A percentile compares a stretch with the other conserved stretches of the same genome.
Evolutionary conservation across 495 filamentous ascomycete species (phyloP).

Genomic region (Penicillium subrubescens): DNA sequence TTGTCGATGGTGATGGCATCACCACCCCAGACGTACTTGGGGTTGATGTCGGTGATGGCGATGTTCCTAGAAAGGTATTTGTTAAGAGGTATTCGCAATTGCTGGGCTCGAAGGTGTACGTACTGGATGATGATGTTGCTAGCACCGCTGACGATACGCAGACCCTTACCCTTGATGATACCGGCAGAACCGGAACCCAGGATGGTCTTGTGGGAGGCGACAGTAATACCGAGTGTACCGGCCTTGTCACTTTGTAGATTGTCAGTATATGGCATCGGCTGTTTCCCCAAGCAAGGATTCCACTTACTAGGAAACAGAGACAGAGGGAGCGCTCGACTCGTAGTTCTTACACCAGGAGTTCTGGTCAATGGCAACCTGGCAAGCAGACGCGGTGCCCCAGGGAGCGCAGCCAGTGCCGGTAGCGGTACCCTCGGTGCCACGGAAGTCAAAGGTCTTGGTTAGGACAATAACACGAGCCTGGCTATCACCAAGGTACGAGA

Average conservation of each 20-base stretch:
- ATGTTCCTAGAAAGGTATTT: conserved; percentile 35
- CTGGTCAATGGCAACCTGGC: conserved; percentile 57
- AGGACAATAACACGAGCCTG: conserved; percentile 44
- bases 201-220: conserved; percentile 49
- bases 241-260: conserved; percentile 37
- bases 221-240: conserved; percentile 45
- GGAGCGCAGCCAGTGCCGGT: conserved; percentile 48
- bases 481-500: conserved; percentile 44
- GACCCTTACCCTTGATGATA: conserved; percentile 48
- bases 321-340: conserved; percentile 35
- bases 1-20: conserved; percentile 50
- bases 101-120: not conserved
- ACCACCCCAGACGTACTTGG: conserved; percentile 53
- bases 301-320: conserved; percentile 43
- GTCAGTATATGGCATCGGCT: not conserved
- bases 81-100: not conserved
- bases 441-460: conserved; percentile 47
- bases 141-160: conserved; percentile 46
- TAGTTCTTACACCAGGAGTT: conserved; percentile 51
- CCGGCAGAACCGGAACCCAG: conserved; percentile 40
- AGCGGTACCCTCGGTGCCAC: conserved; percentile 44
- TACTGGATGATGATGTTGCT: conserved; percentile 52
- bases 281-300: not conserved
- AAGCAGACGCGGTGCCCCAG: conserved; percentile 45
- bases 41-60: conserved; percentile 50